These are phyloP conservation scores for Gymnopilus junonius DNA, from an alignment of 768 basidiomycete genomes.

Conservation along the genomic window DNA sequence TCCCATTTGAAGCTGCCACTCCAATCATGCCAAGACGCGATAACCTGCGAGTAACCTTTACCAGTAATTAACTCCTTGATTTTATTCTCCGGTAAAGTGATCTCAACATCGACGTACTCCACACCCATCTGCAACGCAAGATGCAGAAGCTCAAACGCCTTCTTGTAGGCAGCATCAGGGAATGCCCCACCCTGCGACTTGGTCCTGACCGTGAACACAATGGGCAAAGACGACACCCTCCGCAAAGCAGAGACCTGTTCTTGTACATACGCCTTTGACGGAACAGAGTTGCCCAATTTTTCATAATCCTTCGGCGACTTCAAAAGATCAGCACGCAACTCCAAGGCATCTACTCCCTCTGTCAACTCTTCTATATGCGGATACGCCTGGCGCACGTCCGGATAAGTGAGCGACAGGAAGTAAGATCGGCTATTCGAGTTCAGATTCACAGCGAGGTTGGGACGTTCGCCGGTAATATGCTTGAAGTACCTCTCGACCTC, in stretches of 20 bases:
- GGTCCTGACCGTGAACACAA: conserved; percentile 92
- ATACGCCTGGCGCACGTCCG: conserved; percentile 78
- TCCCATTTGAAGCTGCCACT: conserved; percentile 85
- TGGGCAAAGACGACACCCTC: conserved; percentile 76
- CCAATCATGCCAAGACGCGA: conserved; percentile 97
- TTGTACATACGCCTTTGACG: conserved; percentile 73
- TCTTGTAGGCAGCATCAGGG: conserved; percentile 76
- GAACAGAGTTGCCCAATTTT: conserved; percentile 56
- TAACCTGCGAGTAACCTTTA: conserved; percentile 78
- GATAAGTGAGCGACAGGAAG: conserved; percentile 93
- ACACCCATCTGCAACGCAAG: conserved; percentile 83
- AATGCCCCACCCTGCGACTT: conserved; percentile 89
- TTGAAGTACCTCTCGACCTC: conserved; percentile 88
- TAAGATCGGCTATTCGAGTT: conserved; percentile 69
- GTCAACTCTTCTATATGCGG: conserved; percentile 72
- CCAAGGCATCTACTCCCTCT: conserved; percentile 88
- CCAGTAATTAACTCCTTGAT: conserved; percentile 60
- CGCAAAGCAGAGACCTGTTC: conserved; percentile 82
- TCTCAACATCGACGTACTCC: conserved; percentile 94
- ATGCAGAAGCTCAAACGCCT: conserved; percentile 74
- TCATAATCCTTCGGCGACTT: conserved; percentile 52
- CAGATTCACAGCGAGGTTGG: conserved; percentile 66
- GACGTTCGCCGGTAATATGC: conserved; percentile 75
- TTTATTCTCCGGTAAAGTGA: conserved; percentile 66
- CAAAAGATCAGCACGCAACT: conserved; percentile 92